Evolutionary conservation across 1,139 yeast genomes (phyloP), one percentile per base, ranked within the genome.

Genomic region (Debaryomyces coudertii): DNA sequence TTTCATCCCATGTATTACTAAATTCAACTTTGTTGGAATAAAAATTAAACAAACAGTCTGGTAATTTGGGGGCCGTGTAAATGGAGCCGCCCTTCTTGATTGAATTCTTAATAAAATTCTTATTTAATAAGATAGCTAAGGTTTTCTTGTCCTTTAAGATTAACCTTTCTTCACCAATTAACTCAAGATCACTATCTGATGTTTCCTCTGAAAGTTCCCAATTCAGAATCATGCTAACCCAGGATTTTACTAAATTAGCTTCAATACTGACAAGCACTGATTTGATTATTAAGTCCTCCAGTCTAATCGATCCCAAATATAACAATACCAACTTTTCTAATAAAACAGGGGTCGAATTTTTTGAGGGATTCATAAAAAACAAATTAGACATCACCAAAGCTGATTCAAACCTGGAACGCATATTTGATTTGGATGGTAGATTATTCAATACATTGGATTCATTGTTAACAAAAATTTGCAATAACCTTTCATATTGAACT

Each of bases 391-490:
- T 53, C 2, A 79, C 49, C 41, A 79, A 53, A 3, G 82, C 68
- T 0, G 82, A 66, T 45, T 73, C 66, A 49, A 66, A 79, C 40
- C 79, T 68, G 0, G 55, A 39, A 28, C 61, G 59, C 0, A 58
- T 44, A 29, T 58, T 63, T 0, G 53, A 47, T 0, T 43, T 41
- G 0, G 48, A 47, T 3, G 75, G 71, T 2, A 64, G 48, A 14
- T 55, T 57, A 8, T 53, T 54, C 45, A 82, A 66, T 0, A 58
- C 53, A 11, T 61, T 60, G 18, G 48, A 43, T 2, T 74, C 77
- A 54, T 83, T 83, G 56, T 79, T 80, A 15, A 86, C 55, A 40
- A 86, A 69, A 7, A 87, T 75, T 56, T 88, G 95, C n/a, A 89
- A 65, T 37, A 83, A 65, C 56, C 76, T 85, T 20, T 72, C 74